phyloP scores from a whole-genome alignment of 441 rosid genomes.

The Gossypium schwendimanii region DNA sequence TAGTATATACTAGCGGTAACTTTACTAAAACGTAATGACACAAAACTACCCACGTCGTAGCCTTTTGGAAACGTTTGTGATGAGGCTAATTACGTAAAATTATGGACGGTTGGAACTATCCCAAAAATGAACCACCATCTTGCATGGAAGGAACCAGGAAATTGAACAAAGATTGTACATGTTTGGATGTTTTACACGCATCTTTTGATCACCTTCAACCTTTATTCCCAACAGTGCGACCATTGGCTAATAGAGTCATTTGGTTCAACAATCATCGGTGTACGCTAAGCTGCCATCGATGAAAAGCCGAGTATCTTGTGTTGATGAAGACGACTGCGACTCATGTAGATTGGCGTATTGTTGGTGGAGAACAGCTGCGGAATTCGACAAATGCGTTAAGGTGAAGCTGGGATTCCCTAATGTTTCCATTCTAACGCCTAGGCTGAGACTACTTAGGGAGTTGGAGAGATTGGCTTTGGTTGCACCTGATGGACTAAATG shows the following conservation, averaged over 20 bases:
- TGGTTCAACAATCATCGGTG: neutral
- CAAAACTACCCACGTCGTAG: neutral
- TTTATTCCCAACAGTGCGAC: neutral
- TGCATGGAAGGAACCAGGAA: conserved; percentile 19
- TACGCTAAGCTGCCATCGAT: conserved; percentile 7
- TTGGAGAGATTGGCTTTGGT: conserved; percentile 45
- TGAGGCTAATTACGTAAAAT: neutral
- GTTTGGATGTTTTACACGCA: neutral
- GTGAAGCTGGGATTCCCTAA: conserved; percentile 28
- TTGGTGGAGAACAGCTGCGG: conserved; percentile 52
- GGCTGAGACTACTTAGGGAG: conserved; percentile 37
- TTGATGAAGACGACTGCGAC: conserved; percentile 28
- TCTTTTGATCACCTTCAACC: neutral
- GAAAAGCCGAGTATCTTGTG: conserved; percentile 29
- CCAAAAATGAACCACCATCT: neutral
- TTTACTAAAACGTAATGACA: neutral
- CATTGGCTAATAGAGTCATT: neutral
- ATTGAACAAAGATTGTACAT: neutral
- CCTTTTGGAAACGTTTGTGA: neutral
- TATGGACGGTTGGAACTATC: neutral
- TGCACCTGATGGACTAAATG: conserved; percentile 44
- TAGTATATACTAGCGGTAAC: too few relatives aligned
- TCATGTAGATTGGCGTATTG: conserved; percentile 20
- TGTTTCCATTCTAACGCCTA: conserved; percentile 34
- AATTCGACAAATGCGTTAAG: conserved; percentile 33